phyloP scores from a whole-genome alignment of 805 yeast genomes.

The Kuraishia piskuri region DNA sequence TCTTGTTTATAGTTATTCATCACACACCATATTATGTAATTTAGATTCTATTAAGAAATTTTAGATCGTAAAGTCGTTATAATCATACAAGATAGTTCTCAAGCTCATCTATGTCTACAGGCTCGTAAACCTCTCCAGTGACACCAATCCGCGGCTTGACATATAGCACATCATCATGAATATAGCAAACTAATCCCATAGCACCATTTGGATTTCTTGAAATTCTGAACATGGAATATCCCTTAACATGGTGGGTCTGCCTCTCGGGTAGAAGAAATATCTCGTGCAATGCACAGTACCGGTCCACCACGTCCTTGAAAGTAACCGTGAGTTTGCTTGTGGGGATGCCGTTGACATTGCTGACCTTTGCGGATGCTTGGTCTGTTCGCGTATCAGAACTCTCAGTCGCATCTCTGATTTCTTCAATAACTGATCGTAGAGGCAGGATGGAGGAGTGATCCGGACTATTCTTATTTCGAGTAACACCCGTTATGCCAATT shows the following conservation, averaged over 20 bases:
- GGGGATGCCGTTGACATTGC: constrained; percentile 26
- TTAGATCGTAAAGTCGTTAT: background rate
- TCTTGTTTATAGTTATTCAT: background rate
- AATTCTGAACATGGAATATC: constrained; percentile 36
- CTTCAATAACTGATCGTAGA: background rate
- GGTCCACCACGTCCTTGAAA: constrained; percentile 58
- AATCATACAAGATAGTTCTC: background rate
- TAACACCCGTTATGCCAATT: background rate
- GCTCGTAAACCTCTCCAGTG: constrained; percentile 26
- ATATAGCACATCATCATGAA: constrained; percentile 63
- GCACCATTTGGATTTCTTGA: constrained; percentile 22
- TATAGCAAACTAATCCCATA: constrained; percentile 32
- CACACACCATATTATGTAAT: background rate
- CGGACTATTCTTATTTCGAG: background rate
- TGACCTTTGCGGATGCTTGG: background rate
- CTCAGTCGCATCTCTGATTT: background rate
- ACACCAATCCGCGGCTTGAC: constrained; percentile 17
- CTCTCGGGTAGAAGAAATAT: constrained; percentile 30
- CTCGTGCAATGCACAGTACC: constrained; percentile 44
- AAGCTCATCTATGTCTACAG: constrained; percentile 29
- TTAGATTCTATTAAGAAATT: background rate
- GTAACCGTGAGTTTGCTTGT: constrained; percentile 28
- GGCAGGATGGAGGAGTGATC: background rate
- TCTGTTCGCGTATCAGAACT: background rate
- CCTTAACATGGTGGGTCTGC: constrained; percentile 25